Evolutionary conservation across 2,329 filamentous ascomycete genomes (phyloP), one percentile per base, ranked within the genome.

Genomic region (Neospermospora avenae): DNA sequence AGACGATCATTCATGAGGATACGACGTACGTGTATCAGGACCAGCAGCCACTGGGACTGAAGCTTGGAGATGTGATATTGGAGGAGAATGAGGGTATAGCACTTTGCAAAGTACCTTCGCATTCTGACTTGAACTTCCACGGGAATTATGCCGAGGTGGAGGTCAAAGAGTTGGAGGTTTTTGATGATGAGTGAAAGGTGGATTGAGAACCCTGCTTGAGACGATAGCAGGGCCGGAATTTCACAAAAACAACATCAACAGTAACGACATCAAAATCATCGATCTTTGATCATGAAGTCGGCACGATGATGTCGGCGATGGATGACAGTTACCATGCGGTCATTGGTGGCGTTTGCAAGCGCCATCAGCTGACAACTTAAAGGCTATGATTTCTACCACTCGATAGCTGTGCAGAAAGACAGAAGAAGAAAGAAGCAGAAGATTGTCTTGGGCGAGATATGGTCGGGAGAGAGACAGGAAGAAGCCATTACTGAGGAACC

Each of bases 91-190:
- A 54, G 14, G 48, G 42, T 37, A 10, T 41, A 25, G 48, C 18
- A 8, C 39, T 48, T 20, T 44, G 57, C 11, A 54, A 44, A 31
- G 41, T 39, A 4, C 16, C 24, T 24, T 59, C 57, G 28, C 57
- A 44, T 25, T 45, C 49, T 16, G 25, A 28, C 11, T 31, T 31
- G 2, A 18, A 20, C 22, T 11, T 20, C 3, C 2, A 46, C 25
- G 48, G 39, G 4, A 31, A 20, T 16, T 48, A 52, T 57, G 41
- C 35, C 3, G 54, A 48, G 31, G 59, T 57, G 13, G 53, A 61
- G 34, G 48, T 61, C 11, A 42, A 24, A n/a, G 59, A 61, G 59
- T 18, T 44, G 41, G 59, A 51, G 34, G 37, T 51, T 28, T 34
- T 54, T 18, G 59, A 61, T 18, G 59, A 61, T 20, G 55, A 51